A percentile compares a stretch with the other conserved stretches of the same genome.
phyloP scores from a whole-genome alignment of 2,329 filamentous ascomycete species.

The Neurospora crassa region DNA sequence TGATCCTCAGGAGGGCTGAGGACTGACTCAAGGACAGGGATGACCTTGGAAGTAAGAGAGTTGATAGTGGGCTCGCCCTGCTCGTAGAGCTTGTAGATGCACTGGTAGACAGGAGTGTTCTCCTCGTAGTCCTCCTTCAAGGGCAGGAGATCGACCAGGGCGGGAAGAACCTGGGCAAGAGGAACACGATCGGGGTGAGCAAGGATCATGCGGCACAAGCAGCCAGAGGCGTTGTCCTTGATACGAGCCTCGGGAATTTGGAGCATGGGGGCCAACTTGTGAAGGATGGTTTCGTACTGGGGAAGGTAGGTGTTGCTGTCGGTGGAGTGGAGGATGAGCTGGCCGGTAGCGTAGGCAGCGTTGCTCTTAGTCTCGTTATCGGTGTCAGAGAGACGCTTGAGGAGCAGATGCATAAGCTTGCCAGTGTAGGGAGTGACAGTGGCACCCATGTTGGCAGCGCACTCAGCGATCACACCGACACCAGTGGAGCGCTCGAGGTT shows the following conservation, averaged over 20 bases:
- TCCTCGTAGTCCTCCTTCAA: conserved; percentile 92
- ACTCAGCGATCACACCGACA: conserved; percentile 86
- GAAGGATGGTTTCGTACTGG: conserved; percentile 67
- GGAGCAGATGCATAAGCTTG: conserved; percentile 65
- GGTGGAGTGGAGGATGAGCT: conserved; percentile 73
- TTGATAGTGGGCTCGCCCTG: conserved; percentile 59
- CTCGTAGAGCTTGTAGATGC: conserved; percentile 73
- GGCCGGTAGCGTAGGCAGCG: conserved; percentile 81
- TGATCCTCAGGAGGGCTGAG: conserved; percentile 64
- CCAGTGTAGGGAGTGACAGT: conserved; percentile 75
- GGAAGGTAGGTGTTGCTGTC: conserved; percentile 65
- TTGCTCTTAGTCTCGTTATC: conserved; percentile 92
- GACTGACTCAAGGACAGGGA: conserved; percentile 65
- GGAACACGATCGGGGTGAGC: conserved; percentile 78
- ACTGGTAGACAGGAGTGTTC: conserved; percentile 87
- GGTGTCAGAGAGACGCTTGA: conserved; percentile 82
- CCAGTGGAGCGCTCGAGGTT: conserved; percentile 80
- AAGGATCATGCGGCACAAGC: conserved; percentile 84
- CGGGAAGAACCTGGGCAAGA: conserved; percentile 71
- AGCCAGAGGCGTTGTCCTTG: conserved; percentile 88
- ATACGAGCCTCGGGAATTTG: conserved; percentile 69
- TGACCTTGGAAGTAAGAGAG: conserved; percentile 58
- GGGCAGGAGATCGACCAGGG: conserved; percentile 68
- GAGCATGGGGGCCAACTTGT: conserved; percentile 78
- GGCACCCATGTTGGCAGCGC: conserved; percentile 71